Conservation (phyloP, 1,139 yeast genomes). For the Yamadazyma atmosphaerica region DNA sequence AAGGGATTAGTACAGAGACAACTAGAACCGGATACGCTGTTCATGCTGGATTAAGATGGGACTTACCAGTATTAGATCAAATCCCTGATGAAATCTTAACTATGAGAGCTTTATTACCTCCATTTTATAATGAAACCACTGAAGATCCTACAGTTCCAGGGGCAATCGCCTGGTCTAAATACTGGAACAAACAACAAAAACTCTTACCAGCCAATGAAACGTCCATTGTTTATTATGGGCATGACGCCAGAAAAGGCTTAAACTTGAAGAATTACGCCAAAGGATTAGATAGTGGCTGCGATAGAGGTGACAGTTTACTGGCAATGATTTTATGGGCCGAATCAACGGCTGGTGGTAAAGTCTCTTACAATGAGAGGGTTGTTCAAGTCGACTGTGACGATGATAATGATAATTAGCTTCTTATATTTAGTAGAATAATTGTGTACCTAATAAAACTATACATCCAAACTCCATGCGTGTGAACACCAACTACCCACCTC, state of each 20-base stretch:
- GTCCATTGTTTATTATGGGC: conserved; percentile 74
- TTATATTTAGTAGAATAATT: too few relatives aligned
- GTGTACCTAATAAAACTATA: too few relatives aligned
- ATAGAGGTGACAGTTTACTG: conserved; percentile 66
- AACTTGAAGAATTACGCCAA: conserved; percentile 62
- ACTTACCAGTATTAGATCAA: conserved; percentile 56
- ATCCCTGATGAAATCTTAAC: conserved; percentile 60
- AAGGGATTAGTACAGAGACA: conserved; percentile 15
- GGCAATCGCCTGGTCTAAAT: conserved; percentile 63
- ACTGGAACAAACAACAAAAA: conserved; percentile 58
- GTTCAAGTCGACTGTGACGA: conserved; percentile 23
- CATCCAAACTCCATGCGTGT: too few relatives aligned
- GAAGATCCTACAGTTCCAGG: conserved; percentile 48
- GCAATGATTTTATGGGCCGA: conserved; percentile 57
- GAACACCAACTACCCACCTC: too few relatives aligned
- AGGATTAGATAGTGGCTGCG: conserved; percentile 86
- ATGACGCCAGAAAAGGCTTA: conserved; percentile 81
- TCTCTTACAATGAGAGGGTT: conserved; percentile 23
- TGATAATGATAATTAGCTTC: neutral
- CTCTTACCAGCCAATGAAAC: conserved; percentile 25
- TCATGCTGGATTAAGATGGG: conserved; percentile 79
- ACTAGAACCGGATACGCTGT: conserved; percentile 62
- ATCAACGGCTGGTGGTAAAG: conserved; percentile 11
- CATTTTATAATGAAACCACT: conserved; percentile 54
- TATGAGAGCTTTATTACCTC: conserved; percentile 60